Conservation (phyloP, 2,329 filamentous ascomycete genomes). For the Emergomyces africanus region DNA sequence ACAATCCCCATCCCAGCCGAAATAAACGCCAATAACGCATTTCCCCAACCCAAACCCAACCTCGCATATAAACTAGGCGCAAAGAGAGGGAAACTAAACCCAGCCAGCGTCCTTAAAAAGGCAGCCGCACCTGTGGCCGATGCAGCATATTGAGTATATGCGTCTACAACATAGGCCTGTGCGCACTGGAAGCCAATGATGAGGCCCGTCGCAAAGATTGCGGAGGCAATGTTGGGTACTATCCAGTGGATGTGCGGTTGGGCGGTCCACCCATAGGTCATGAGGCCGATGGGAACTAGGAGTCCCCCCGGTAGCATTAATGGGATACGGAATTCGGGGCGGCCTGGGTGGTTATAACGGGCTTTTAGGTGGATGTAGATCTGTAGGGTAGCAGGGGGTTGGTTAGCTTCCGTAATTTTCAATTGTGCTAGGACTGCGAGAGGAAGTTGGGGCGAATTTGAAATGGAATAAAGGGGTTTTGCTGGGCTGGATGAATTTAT, state of each 20-base stretch:
- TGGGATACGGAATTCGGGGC: slow-evolving; percentile 53
- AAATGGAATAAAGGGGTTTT: neutral
- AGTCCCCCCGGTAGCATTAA: slow-evolving; percentile 42
- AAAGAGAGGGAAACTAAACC: slow-evolving; percentile 40
- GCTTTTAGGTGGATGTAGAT: slow-evolving; percentile 18
- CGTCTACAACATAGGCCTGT: slow-evolving; percentile 28
- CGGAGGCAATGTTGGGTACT: slow-evolving; percentile 41
- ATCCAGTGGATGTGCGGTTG: slow-evolving; percentile 41
- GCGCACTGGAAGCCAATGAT: slow-evolving; percentile 35
- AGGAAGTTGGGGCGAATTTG: neutral
- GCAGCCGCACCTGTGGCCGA: slow-evolving; percentile 36
- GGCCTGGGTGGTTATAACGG: slow-evolving; percentile 6
- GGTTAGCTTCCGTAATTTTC: neutral
- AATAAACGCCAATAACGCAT: slow-evolving; percentile 31
- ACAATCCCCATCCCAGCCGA: slow-evolving; percentile 30
- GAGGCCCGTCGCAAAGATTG: slow-evolving; percentile 36
- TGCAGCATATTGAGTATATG: slow-evolving; percentile 35
- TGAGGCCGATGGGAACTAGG: slow-evolving; percentile 40
- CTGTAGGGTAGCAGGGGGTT: neutral
- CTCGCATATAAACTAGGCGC: slow-evolving; percentile 27
- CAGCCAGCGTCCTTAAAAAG: slow-evolving; percentile 34
- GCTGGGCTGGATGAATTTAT: neutral
- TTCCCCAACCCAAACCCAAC: slow-evolving; percentile 27
- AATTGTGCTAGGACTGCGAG: neutral
- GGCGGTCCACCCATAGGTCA: slow-evolving; percentile 47